Percentiles rank a stretch among this genome's conserved stretches.
Conservation (phyloP, 345 rosid species). For the Aegle marmelos region DNA sequence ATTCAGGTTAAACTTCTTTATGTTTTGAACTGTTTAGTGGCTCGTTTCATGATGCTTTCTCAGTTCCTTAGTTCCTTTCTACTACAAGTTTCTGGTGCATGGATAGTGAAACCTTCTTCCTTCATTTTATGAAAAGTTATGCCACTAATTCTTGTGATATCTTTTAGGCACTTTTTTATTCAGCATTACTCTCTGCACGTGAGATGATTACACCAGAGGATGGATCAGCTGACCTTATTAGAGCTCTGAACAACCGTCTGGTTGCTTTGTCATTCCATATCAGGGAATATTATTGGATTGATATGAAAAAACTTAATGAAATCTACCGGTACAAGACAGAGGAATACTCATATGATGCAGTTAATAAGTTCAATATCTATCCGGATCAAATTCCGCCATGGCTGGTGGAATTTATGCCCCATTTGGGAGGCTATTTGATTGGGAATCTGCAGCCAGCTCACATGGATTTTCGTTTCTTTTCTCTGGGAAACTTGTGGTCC, state of each 20-base stretch:
- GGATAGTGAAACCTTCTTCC: neutral
- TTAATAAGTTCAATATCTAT: slow-evolving; percentile 89
- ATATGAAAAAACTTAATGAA: slow-evolving; percentile 70
- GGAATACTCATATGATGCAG: slow-evolving; percentile 87
- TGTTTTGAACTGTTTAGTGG: neutral
- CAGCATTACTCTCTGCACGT: slow-evolving; percentile 75
- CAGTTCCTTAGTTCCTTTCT: neutral
- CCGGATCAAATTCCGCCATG: slow-evolving; percentile 91
- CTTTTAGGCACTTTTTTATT: slow-evolving; percentile 75
- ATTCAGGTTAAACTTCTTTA: slow-evolving; percentile 57
- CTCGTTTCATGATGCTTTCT: neutral
- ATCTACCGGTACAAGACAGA: slow-evolving; percentile 86
- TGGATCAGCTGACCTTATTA: slow-evolving; percentile 72
- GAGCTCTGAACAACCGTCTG: slow-evolving; percentile 79
- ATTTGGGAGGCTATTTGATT: slow-evolving; percentile 70
- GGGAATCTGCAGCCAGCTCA: slow-evolving; percentile 96
- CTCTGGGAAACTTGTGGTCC: slow-evolving; percentile 89
- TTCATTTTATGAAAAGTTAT: neutral
- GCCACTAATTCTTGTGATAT: slow-evolving; percentile 1
- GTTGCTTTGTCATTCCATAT: slow-evolving; percentile 87
- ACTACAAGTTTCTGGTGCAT: neutral
- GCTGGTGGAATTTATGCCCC: slow-evolving; percentile 85
- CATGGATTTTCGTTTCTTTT: slow-evolving; percentile 94
- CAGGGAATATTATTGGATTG: slow-evolving; percentile 87
- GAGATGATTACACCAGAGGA: slow-evolving; percentile 89